These are phyloP conservation scores for Solanum tacnaense DNA, from an alignment of 257 asterid species.

Conservation along the genomic window DNA sequence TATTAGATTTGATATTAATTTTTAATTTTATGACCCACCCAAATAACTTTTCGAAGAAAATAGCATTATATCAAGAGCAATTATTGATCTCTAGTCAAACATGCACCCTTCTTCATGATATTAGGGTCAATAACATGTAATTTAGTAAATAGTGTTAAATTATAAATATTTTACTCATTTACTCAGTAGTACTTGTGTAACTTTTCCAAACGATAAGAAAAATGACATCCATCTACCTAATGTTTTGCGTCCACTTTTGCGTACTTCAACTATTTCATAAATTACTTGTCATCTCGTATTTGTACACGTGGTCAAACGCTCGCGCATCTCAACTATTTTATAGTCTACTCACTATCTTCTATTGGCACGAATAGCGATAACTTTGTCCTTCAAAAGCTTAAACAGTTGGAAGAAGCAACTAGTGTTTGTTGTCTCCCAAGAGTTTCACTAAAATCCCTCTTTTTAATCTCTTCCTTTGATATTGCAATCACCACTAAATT, in stretches of 20 bases:
- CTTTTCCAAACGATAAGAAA: not conserved
- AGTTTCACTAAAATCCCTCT: not conserved
- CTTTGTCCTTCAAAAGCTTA: not conserved
- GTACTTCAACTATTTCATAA: too few relatives aligned
- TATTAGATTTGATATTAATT: too few relatives aligned
- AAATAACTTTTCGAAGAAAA: not conserved
- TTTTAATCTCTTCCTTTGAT: not conserved
- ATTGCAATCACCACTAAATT: not conserved
- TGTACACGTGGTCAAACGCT: not conserved
- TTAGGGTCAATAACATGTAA: not conserved
- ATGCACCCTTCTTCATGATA: not conserved
- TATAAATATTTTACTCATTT: not conserved
- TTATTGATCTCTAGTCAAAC: not conserved
- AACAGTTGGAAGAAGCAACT: not conserved
- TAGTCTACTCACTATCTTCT: not conserved
- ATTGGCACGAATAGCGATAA: not conserved
- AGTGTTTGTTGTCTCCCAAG: not conserved
- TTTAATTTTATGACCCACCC: not conserved
- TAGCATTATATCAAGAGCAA: not conserved
- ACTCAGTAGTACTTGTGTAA: too few relatives aligned
- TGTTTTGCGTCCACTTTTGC: not conserved
- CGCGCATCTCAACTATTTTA: not conserved
- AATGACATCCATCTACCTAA: not conserved
- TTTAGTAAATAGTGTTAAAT: not conserved
- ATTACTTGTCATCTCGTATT: too few relatives aligned